Evolutionary conservation across 2,329 filamentous ascomycete species (phyloP).

Genomic region (Purpureocillium takamizusanense): DNA sequence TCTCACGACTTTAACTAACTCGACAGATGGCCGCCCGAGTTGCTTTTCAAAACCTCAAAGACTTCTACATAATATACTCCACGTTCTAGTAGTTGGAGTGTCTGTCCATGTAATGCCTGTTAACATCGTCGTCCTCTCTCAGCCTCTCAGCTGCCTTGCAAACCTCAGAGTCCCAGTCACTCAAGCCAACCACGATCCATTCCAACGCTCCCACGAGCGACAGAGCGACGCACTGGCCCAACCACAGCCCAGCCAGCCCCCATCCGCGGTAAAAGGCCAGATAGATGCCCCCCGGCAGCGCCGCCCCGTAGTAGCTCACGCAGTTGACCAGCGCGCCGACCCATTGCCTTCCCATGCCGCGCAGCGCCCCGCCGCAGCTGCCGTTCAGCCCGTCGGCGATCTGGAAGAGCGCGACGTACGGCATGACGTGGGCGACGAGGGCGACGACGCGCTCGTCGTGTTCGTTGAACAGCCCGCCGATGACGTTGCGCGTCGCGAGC

Average conservation of each 20-base stretch:
- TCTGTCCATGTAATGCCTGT: too few relatives aligned
- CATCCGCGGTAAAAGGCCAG: constrained; percentile 78
- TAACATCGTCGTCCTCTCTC: constrained; percentile 3
- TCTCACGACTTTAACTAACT: too few relatives aligned
- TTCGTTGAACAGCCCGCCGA: constrained; percentile 72
- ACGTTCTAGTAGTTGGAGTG: too few relatives aligned
- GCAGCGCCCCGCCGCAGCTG: constrained; percentile 68
- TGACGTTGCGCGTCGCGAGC: constrained; percentile 61
- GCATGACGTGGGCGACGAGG: constrained; percentile 70
- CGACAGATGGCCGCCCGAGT: too few relatives aligned
- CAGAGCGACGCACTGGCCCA: constrained; percentile 72
- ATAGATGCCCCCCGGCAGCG: constrained; percentile 72
- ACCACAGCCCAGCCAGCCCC: constrained; percentile 73
- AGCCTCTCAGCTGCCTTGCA: constrained; percentile 14
- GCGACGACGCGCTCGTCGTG: constrained; percentile 62
- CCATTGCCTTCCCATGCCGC: constrained; percentile 82
- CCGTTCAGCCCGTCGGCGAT: constrained; percentile 84
- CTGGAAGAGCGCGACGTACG: constrained; percentile 81
- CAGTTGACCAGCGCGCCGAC: constrained; percentile 76
- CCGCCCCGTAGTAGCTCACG: constrained; percentile 75
- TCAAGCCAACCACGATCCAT: constrained; percentile 43
- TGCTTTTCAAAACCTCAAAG: too few relatives aligned
- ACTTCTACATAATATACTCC: too few relatives aligned
- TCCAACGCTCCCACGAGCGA: constrained; percentile 72
- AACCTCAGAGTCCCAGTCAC: constrained; percentile 55